Conservation (phyloP, 257 asterid genomes). For the Solanum stenotomum region DNA sequence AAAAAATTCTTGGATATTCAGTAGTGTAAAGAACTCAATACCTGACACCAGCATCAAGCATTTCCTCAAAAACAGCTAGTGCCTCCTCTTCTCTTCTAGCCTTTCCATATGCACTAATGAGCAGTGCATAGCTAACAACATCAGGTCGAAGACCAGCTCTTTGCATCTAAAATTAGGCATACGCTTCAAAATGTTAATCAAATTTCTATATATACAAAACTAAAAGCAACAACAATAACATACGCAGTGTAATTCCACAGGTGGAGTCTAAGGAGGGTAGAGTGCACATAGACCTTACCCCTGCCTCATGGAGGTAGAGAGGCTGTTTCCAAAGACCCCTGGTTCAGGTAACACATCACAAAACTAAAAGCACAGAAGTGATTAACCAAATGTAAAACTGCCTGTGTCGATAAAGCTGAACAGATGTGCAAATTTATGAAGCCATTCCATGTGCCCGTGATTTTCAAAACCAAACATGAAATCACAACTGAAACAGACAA, state of each 20-base stretch:
- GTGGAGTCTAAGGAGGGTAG: neutral
- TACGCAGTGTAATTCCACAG: neutral
- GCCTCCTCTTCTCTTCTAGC: slow-evolving; percentile 99
- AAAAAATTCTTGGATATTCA: neutral
- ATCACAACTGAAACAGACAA: neutral
- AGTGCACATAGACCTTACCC: neutral
- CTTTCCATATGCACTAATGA: slow-evolving; percentile 83
- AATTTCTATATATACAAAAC: slow-evolving; percentile 1
- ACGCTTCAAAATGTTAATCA: slow-evolving; percentile 4
- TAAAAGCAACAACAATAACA: neutral
- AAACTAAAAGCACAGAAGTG: neutral
- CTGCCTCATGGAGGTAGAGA: neutral
- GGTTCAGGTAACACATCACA: neutral
- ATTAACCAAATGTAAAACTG: neutral
- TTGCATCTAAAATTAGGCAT: slow-evolving; percentile 65
- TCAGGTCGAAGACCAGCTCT: slow-evolving; percentile 66
- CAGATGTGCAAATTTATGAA: neutral
- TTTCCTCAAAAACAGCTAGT: slow-evolving; percentile 90
- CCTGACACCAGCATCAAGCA: slow-evolving; percentile 99
- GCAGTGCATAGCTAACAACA: slow-evolving; percentile 89
- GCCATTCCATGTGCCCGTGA: neutral
- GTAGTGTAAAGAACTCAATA: slow-evolving; percentile 1
- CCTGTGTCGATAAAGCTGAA: neutral
- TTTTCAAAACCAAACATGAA: neutral
- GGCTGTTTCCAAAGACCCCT: neutral